Base-by-base conservation (phyloP, 805 yeast species). In the Yarrowia sp. region DNA sequence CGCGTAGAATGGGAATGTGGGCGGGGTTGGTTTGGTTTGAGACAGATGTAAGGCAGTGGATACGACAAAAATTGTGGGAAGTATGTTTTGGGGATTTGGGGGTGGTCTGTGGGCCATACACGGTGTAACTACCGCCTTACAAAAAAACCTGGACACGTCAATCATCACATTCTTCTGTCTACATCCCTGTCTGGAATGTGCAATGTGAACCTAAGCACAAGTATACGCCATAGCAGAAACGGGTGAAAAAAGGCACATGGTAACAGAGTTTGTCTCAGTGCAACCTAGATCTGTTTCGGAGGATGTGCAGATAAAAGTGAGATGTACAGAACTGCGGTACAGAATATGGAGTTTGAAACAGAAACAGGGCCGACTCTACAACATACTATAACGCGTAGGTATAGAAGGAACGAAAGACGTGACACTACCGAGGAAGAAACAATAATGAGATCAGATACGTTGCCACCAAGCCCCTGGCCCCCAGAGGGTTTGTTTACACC, bases 1-100 rank as follows among this genome's bases (percentile, higher is more conserved):
- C 61, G 46, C 61, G 61, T 24, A 51, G 58, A 51, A 51, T 38
- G 61, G 61, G 46, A 51, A 51, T 51, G 59, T 51, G 43, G 41
- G 59, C 59, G 17, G 17, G 54, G 36, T 7, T 8, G 14, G n/a
- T 21, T 11, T 40, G n/a, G n/a, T n/a, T n/a, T 21, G n/a, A 40
- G 44, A 40, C 44, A 40, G 26, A 14, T 40, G 24, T 19, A 11
- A 38, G 43, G 24, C 22, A 19, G 43, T 9, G 1, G 22, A 38
- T 22, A 41, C 10, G 17, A 22, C 11, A 26, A 14, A 38, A 38
- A 9, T n/a, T 19, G n/a, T 19, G 40, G 21, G 33, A 10, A n/a
- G n/a, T n/a, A n/a, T n/a, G n/a, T n/a, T n/a, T n/a, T n/a, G n/a
- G n/a, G n/a, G n/a, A n/a, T n/a, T n/a, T n/a, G n/a, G n/a, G n/a